A percentile compares a stretch with the other conserved stretches of the same genome.
Evolutionary conservation across 1,284 basidiomycete genomes (phyloP).

Genomic region (Heliocybe sulcata): DNA sequence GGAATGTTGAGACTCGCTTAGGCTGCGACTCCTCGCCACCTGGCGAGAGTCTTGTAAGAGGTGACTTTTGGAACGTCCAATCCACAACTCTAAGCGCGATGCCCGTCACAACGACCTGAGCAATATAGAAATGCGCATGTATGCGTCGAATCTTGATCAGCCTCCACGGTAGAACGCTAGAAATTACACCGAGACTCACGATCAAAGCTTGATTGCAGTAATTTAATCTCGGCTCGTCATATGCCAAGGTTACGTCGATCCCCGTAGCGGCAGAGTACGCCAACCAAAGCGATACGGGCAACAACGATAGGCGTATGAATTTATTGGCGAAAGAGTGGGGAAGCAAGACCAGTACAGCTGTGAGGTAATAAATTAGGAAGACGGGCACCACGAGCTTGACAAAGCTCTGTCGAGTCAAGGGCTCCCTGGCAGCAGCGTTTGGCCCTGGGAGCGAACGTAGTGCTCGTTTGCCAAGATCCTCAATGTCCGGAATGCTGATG

Average conservation of each 20-base stretch:
- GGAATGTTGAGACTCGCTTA: conserved; percentile 7
- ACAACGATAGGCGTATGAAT: conserved; percentile 31
- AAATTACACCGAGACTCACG: conserved; percentile 17
- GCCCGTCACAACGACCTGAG: conserved; percentile 10
- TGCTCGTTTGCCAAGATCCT: too few species aligned
- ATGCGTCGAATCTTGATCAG: not conserved
- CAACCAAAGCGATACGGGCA: conserved; percentile 33
- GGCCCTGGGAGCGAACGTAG: not conserved
- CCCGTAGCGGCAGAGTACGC: conserved; percentile 30
- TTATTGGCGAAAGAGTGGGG: conserved; percentile 26
- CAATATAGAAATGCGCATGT: not conserved
- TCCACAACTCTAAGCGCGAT: conserved; percentile 12
- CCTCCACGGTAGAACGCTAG: not conserved
- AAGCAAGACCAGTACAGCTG: conserved; percentile 38
- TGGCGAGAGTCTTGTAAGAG: too few species aligned
- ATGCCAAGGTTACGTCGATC: conserved; percentile 29
- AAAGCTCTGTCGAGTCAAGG: not conserved
- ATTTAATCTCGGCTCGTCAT: conserved; percentile 22
- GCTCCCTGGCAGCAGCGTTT: not conserved
- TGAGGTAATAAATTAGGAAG: conserved; percentile 27
- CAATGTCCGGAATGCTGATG: too few species aligned
- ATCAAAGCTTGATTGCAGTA: conserved; percentile 30
- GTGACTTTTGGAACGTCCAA: conserved; percentile 10
- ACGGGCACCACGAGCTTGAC: not conserved
- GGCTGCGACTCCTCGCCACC: too few species aligned